phyloP scores from a whole-genome alignment of 805 yeast genomes.

The Wickerhamomyces chaumierensis region DNA sequence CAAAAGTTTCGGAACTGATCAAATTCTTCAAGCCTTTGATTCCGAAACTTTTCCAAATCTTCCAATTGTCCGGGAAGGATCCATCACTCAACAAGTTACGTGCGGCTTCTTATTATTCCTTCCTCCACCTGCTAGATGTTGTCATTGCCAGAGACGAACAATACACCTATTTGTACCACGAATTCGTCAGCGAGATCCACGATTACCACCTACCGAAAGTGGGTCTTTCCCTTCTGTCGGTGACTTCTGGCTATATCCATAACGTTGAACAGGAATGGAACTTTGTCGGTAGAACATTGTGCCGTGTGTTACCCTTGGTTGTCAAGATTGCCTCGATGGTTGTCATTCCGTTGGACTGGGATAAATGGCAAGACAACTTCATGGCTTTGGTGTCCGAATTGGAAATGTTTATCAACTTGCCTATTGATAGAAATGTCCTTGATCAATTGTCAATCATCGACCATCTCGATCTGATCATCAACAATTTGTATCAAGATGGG shows the following conservation, averaged over 20 bases:
- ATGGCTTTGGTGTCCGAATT: conserved; percentile 22
- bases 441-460: conserved; percentile 60
- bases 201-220: conserved; percentile 30
- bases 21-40: conserved; percentile 54
- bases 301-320: conserved; percentile 45
- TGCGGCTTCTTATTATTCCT: conserved; percentile 36
- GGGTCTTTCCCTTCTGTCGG: conserved; percentile 38
- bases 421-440: conserved; percentile 34
- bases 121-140: conserved; percentile 50
- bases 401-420: conserved; percentile 33
- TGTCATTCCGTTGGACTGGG: conserved; percentile 10
- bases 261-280: conserved; percentile 48
- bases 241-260: conserved; percentile 34
- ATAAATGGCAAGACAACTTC: conserved; percentile 19
- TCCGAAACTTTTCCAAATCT: conserved; percentile 25
- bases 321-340: conserved; percentile 29
- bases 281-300: conserved; percentile 49
- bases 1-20: conserved; percentile 41
- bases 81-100: conserved; percentile 16
- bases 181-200: conserved; percentile 26
- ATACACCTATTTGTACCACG: conserved; percentile 44
- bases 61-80: conserved; percentile 14
- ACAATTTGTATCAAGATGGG: conserved; percentile 23
- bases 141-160: conserved; percentile 58
- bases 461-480: conserved; percentile 43